phyloP scores from a whole-genome alignment of 257 asterid genomes.

The Thymus mandschuricus region DNA sequence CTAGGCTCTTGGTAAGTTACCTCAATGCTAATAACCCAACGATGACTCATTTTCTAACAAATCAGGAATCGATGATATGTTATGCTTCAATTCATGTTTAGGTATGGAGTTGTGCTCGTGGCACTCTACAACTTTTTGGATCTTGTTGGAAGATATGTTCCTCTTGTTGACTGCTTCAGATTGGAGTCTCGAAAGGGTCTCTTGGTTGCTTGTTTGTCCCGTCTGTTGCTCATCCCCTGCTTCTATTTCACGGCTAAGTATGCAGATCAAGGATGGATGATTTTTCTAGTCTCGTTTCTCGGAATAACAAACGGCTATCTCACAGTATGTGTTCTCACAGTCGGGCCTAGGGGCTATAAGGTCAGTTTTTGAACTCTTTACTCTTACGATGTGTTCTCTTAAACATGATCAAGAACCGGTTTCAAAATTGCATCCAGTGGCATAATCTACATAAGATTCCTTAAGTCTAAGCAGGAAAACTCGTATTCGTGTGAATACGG shows the following conservation, averaged over 20 bases:
- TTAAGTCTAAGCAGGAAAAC: too few species aligned
- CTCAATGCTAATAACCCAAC: too few species aligned
- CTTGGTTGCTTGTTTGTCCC: slow-evolving; percentile 45
- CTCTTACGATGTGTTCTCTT: too few species aligned
- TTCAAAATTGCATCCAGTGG: too few species aligned
- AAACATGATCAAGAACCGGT: too few species aligned
- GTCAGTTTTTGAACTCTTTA: slow-evolving; percentile 33
- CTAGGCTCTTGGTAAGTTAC: slow-evolving; percentile 73
- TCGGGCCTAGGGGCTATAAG: slow-evolving; percentile 84
- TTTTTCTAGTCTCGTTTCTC: slow-evolving; percentile 63
- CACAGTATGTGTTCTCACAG: slow-evolving; percentile 72
- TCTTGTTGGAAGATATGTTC: slow-evolving; percentile 66
- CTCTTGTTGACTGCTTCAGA: slow-evolving; percentile 49
- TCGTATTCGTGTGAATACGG: too few species aligned
- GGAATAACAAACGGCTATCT: slow-evolving; percentile 86
- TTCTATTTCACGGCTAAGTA: slow-evolving; percentile 92
- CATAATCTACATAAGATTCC: too few species aligned
- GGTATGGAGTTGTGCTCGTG: slow-evolving; percentile 80
- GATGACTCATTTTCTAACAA: neutral
- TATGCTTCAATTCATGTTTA: slow-evolving; percentile 13
- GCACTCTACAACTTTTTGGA: slow-evolving; percentile 80
- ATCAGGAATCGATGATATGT: neutral
- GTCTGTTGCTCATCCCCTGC: slow-evolving; percentile 71
- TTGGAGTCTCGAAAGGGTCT: slow-evolving; percentile 70
- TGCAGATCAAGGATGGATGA: slow-evolving; percentile 91